Percentiles rank a stretch among this genome's conserved stretches.
Evolutionary conservation across 441 rosid species (phyloP).

Genomic region (Pelargonium cotyledonis): DNA sequence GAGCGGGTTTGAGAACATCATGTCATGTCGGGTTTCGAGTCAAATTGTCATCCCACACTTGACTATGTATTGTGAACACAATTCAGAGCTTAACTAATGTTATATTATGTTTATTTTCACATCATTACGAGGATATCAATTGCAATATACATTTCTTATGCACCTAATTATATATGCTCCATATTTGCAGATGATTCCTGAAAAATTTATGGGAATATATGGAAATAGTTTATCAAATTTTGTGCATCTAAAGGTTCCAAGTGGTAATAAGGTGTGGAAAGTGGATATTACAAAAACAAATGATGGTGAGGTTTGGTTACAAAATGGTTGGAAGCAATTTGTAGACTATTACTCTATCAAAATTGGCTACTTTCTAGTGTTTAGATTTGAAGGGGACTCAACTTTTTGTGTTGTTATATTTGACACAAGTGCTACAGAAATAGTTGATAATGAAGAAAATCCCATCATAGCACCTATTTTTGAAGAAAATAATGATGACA

Average conservation of each 20-base stretch:
- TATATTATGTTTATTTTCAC: no score
- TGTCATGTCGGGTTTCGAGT: no score
- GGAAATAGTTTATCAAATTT: slow-evolving; percentile 21
- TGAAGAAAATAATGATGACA: not conserved
- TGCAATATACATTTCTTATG: no score
- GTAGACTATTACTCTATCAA: slow-evolving; percentile 30
- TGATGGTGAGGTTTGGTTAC: slow-evolving; percentile 35
- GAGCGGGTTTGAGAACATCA: no score
- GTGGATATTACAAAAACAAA: slow-evolving; percentile 16
- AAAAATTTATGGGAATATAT: slow-evolving; percentile 15
- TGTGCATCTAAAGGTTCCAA: slow-evolving; percentile 20
- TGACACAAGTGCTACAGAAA: slow-evolving; percentile 22
- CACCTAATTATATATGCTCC: not conserved
- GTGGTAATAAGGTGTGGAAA: slow-evolving; percentile 25
- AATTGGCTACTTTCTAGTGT: slow-evolving; percentile 30
- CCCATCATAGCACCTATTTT: not conserved
- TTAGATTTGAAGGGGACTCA: slow-evolving; percentile 25
- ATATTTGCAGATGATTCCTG: slow-evolving; percentile 20
- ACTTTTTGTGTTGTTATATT: slow-evolving; percentile 28
- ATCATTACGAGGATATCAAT: no score
- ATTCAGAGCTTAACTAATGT: no score
- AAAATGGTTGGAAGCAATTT: slow-evolving; percentile 43
- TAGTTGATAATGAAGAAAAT: not conserved
- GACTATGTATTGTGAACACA: no score
- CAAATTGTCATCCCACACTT: no score